Conservation (phyloP, 2,329 filamentous ascomycete species). For the Nigrospora oryzae region DNA sequence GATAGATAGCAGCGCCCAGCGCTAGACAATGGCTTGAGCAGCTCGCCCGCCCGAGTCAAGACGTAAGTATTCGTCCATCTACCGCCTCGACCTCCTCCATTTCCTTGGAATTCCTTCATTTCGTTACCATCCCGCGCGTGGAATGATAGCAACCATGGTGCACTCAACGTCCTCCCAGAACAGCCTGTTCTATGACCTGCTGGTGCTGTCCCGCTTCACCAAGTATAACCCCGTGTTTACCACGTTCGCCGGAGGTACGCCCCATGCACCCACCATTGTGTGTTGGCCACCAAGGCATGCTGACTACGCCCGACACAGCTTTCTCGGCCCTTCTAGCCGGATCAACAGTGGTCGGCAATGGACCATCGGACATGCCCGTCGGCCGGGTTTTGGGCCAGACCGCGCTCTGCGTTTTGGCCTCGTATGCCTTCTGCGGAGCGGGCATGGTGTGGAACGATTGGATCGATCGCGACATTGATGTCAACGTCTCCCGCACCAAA, state of each 20-base stretch:
- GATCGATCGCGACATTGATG: conserved; percentile 18
- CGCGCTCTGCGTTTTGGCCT: conserved; percentile 11
- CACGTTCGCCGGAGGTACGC: background rate
- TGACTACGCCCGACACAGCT: background rate
- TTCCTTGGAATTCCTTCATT: background rate
- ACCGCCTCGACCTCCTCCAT: too few relatives aligned
- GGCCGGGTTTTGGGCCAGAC: conserved; percentile 11
- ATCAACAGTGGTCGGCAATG: background rate
- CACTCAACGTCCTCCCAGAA: background rate
- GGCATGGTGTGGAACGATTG: conserved; percentile 22
- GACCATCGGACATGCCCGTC: background rate
- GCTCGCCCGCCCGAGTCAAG: too few relatives aligned
- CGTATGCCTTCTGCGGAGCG: conserved; percentile 17
- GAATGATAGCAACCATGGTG: background rate
- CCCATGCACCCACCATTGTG: background rate
- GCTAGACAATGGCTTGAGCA: too few relatives aligned
- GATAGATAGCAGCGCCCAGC: too few relatives aligned
- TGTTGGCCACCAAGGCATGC: background rate
- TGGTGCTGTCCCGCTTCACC: background rate
- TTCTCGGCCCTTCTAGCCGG: background rate
- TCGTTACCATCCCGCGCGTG: too few relatives aligned
- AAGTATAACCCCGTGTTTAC: conserved; percentile 1
- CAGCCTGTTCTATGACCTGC: background rate
- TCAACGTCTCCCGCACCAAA: conserved; percentile 17
- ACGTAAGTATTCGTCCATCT: too few relatives aligned